These are phyloP conservation scores for Biscutella laevigata DNA, from an alignment of 441 rosid genomes.

Conservation along the genomic window DNA sequence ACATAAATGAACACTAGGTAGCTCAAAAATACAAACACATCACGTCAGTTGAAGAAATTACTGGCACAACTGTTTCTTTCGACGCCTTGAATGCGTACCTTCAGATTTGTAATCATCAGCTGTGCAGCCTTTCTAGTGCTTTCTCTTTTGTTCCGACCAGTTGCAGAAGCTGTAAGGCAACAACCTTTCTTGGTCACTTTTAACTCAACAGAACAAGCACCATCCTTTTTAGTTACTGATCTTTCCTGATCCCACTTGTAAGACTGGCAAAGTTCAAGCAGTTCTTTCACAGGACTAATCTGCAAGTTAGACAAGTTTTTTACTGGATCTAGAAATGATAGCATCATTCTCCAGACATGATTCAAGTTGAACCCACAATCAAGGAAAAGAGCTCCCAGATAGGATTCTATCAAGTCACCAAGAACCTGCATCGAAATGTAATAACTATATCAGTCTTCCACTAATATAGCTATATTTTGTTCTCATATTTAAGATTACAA, in stretches of 20 bases:
- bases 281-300: slow-evolving; percentile 62
- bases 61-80: background rate
- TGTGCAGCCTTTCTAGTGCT: slow-evolving; percentile 57
- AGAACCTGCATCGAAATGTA: slow-evolving; percentile 48
- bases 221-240: slow-evolving; percentile 35
- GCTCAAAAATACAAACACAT: slow-evolving; percentile 2
- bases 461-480: background rate
- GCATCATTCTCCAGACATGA: slow-evolving; percentile 63
- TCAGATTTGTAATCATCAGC: slow-evolving; percentile 36
- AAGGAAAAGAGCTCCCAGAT: no score
- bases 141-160: slow-evolving; percentile 52
- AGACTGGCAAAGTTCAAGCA: slow-evolving; percentile 71
- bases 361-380: slow-evolving; percentile 31
- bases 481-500: background rate
- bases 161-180: slow-evolving; percentile 32
- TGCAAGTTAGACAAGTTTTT: slow-evolving; percentile 51
- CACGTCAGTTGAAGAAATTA: slow-evolving; percentile 1
- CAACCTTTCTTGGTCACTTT: slow-evolving; percentile 39
- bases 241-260: slow-evolving; percentile 37
- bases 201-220: slow-evolving; percentile 39
- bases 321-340: slow-evolving; percentile 59
- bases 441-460: slow-evolving; percentile 15
- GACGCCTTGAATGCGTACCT: slow-evolving; percentile 41
- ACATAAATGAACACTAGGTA: slow-evolving; percentile 7
- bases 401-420: slow-evolving; percentile 75